Evolutionary conservation across 179 eudicot species (phyloP), one percentile per base, ranked within the genome.

Genomic region (Sideroxylon spinosum): DNA sequence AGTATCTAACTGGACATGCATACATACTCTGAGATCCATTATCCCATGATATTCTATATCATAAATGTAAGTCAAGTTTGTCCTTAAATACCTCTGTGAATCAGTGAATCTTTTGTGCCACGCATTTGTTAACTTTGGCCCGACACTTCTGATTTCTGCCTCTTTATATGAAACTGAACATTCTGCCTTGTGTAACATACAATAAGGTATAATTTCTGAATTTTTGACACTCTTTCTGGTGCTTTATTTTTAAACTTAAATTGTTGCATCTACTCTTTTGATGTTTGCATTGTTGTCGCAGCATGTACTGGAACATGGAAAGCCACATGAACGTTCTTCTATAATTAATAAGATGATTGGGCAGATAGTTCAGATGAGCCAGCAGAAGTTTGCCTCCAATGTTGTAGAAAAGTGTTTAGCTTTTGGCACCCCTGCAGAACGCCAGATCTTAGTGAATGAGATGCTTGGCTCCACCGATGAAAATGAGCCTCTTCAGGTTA

Each of bases 291-390:
- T 44, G 55, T 1, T 76, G 44, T 80, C 49, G 13, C 90, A 92
- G 97, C 97, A 92, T 87, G 97, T 92, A 1, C 82, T 92, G 82
- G 97, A 92, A 86, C 97, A 91, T 79, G 97, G 97, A 78, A 92
- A 86, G 85, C 95, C 95, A 9, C 83, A 91, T 76, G 97, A 92
- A 76, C 91, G 97, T 60, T 57, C 95, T 62, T 88, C 92, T 80
- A 92, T 92, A 64, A 88, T 92, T 37, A 71, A 56, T 75, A 84
- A 89, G 83, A 82, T 92, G 75, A 86, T 87, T 57, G 94, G 97
- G 82, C 90, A 90, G 89, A 92, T 92, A 75, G 97, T 92, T 82
- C 92, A 86, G 50, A 91, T 92, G 97, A 91, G 97, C 84, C 97
- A 91, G 82, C 97, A 92, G 86, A 92, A 92, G 66, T 92, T 92